These are phyloP conservation scores for Quercus bicolor DNA, from an alignment of 306 rosid genomes.

Conservation along the genomic window DNA sequence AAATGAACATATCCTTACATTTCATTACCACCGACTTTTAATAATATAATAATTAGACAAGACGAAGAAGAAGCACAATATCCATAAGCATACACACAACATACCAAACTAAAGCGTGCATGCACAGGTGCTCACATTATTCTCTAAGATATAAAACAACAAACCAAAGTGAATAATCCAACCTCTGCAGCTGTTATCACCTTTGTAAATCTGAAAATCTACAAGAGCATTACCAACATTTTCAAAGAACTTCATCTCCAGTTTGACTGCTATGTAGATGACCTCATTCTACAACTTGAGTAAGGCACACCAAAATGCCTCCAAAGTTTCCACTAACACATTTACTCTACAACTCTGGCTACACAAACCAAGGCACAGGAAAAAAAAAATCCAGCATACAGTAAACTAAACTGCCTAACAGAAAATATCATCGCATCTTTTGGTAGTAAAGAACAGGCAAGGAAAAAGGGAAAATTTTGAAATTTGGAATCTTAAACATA, in stretches of 20 bases:
- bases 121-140: background rate
- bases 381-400: background rate
- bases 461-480: background rate
- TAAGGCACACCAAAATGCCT: background rate
- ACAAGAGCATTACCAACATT: background rate
- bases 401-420: background rate
- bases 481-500: background rate
- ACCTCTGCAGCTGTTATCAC: constrained; percentile 1
- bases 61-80: background rate
- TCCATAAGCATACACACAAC: background rate
- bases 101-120: background rate
- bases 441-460: constrained; percentile 1
- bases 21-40: background rate
- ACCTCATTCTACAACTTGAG: too few relatives aligned
- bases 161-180: constrained; percentile 15
- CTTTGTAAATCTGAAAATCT: constrained; percentile 9
- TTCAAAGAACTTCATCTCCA: too few relatives aligned
- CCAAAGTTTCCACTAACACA: constrained; percentile 2
- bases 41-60: background rate
- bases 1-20: background rate
- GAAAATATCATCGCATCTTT: constrained; percentile 7
- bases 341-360: constrained; percentile 8
- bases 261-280: too few relatives aligned
- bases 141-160: background rate
- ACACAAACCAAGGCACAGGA: background rate